phyloP scores from a whole-genome alignment of 768 basidiomycete genomes.

The Lentinus tigrinus region DNA sequence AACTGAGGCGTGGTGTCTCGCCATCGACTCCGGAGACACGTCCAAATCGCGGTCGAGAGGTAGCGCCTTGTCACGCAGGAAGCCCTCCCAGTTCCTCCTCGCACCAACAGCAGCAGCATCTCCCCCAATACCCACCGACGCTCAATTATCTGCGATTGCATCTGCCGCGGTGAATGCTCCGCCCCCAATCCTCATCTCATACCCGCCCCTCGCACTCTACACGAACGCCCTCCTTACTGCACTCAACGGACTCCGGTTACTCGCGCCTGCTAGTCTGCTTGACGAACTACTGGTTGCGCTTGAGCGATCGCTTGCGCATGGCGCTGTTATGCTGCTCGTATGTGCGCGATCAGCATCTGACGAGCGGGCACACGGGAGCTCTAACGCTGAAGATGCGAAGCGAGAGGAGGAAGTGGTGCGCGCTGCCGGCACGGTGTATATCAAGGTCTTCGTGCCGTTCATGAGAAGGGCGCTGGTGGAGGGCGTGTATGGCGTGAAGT shows the following conservation, averaged over 20 bases:
- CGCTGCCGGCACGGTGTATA: conserved; percentile 58
- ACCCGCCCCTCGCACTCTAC: conserved; percentile 68
- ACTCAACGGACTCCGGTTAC: conserved; percentile 78
- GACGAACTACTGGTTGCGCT: conserved; percentile 47
- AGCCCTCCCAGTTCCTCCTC: conserved; percentile 18
- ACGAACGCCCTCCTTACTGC: conserved; percentile 72
- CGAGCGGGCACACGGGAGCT: conserved; percentile 1
- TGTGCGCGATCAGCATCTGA: conserved; percentile 34
- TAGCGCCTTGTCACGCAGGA: conserved; percentile 6
- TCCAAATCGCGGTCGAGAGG: not conserved
- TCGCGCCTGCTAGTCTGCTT: conserved; percentile 68
- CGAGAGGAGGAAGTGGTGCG: conserved; percentile 35
- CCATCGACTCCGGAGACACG: conserved; percentile 1
- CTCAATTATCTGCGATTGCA: conserved; percentile 14
- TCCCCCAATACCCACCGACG: conserved; percentile 15
- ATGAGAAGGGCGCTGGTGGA: conserved; percentile 65
- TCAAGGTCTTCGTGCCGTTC: conserved; percentile 67
- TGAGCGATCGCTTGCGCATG: conserved; percentile 47
- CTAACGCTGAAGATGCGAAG: conserved; percentile 28
- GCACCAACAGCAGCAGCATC: conserved; percentile 1
- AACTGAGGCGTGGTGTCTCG: conserved; percentile 22
- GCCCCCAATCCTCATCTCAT: conserved; percentile 68
- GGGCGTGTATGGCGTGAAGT: conserved; percentile 61
- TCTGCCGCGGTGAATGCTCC: conserved; percentile 53
- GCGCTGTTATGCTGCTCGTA: conserved; percentile 44